Evolutionary conservation across 2,329 filamentous ascomycete genomes (phyloP).

Genomic region (Periconia macrospinosa): DNA sequence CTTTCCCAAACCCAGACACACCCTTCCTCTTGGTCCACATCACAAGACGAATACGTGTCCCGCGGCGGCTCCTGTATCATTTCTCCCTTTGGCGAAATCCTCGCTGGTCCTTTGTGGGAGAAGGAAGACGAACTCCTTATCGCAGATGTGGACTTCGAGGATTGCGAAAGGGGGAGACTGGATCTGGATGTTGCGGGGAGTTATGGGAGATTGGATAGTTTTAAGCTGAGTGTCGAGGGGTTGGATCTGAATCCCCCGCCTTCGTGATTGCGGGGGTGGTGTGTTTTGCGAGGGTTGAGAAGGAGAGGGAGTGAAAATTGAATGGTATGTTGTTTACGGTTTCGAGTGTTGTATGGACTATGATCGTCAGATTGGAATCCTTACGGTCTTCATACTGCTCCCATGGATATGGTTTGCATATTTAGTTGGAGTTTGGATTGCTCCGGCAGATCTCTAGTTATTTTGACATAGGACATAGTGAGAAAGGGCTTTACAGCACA

Average conservation of each 20-base stretch:
- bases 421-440: no score
- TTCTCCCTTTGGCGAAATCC: constrained; percentile 74
- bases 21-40: neutral
- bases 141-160: constrained; percentile 81
- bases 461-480: no score
- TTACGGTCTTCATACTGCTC: no score
- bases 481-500: no score
- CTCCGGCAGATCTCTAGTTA: no score
- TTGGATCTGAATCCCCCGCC: constrained; percentile 63
- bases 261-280: neutral
- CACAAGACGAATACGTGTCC: constrained; percentile 59
- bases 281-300: neutral
- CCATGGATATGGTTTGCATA: no score
- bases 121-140: constrained; percentile 67
- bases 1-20: neutral
- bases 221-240: constrained; percentile 62
- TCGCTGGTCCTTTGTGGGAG: constrained; percentile 84
- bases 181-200: constrained; percentile 85
- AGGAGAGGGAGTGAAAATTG: no score
- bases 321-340: no score
- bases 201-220: constrained; percentile 75
- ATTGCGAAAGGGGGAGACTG: constrained; percentile 78
- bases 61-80: constrained; percentile 83
- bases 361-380: no score
- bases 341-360: no score